A percentile compares a stretch with the other conserved stretches of the same genome.
Evolutionary conservation across 495 filamentous ascomycete genomes (phyloP).

Genomic region (Penicillium fimorum): DNA sequence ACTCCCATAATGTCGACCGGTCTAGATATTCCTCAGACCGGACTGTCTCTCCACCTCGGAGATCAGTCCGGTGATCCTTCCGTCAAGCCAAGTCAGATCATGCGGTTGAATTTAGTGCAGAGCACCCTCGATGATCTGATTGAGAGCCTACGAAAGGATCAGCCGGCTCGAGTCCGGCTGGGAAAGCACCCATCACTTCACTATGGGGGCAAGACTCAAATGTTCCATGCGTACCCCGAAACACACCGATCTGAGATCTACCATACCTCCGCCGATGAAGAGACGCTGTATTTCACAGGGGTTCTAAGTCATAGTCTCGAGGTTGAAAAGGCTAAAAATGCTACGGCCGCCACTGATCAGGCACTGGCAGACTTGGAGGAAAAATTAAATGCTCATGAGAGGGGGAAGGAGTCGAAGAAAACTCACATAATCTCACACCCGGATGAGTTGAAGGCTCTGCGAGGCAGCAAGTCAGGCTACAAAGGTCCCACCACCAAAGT

Average conservation of each 20-base stretch:
- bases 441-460: slow-evolving; percentile 38
- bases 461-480: slow-evolving; percentile 14
- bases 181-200: slow-evolving; percentile 50
- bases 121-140: slow-evolving; percentile 69
- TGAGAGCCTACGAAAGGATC: slow-evolving; percentile 60
- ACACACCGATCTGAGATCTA: slow-evolving; percentile 55
- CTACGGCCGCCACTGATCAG: slow-evolving; percentile 50
- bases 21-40: slow-evolving; percentile 47
- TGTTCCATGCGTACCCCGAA: slow-evolving; percentile 49
- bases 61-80: slow-evolving; percentile 33
- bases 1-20: slow-evolving; percentile 38
- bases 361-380: slow-evolving; percentile 58
- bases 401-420: slow-evolving; percentile 55
- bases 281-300: slow-evolving; percentile 52
- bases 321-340: slow-evolving; percentile 54
- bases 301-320: slow-evolving; percentile 57
- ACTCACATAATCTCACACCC: slow-evolving; percentile 43
- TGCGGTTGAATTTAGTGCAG: slow-evolving; percentile 66
- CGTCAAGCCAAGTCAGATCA: slow-evolving; percentile 48
- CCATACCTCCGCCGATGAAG: slow-evolving; percentile 36
- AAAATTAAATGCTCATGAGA: slow-evolving; percentile 46
- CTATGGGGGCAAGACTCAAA: slow-evolving; percentile 52
- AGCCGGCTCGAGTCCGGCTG: slow-evolving; percentile 52
- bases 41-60: slow-evolving; percentile 46
- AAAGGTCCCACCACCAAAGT: slow-evolving; percentile 36